These are phyloP conservation scores for Dovyalis caffra DNA, from an alignment of 345 rosid species.

Conservation along the genomic window DNA sequence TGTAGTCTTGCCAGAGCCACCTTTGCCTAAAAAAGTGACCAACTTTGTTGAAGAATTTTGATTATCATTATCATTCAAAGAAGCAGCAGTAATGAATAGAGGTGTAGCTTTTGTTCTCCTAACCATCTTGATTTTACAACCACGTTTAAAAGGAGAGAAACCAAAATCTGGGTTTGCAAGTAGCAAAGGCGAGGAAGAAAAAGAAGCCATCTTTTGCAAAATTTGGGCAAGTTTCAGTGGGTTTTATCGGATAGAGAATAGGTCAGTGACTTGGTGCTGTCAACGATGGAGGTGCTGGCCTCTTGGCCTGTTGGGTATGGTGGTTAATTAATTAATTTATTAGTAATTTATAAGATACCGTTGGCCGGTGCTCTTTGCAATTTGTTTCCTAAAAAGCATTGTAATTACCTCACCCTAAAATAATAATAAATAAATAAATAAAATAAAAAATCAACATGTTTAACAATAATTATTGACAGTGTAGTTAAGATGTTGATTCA, in stretches of 20 bases:
- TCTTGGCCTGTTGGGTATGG: not conserved
- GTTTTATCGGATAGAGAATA: not conserved
- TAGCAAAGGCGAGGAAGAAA: conserved; percentile 29
- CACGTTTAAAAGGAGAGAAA: conserved; percentile 4
- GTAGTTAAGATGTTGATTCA: too few relatives aligned
- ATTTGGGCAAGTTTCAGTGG: not conserved
- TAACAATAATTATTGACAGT: too few relatives aligned
- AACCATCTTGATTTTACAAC: not conserved
- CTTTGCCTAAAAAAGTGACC: conserved; percentile 83
- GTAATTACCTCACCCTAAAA: too few relatives aligned
- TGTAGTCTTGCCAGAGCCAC: conserved; percentile 91
- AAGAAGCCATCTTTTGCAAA: conserved; percentile 29
- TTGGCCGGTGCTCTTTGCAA: too few relatives aligned
- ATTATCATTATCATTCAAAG: conserved; percentile 15
- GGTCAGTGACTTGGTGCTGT: not conserved
- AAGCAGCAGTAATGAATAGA: conserved; percentile 28
- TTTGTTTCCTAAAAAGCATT: too few relatives aligned
- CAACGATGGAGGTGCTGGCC: not conserved
- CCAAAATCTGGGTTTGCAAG: conserved; percentile 19
- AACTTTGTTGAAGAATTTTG: conserved; percentile 38
- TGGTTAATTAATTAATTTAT: too few relatives aligned
- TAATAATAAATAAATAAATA: too few relatives aligned
- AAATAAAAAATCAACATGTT: too few relatives aligned
- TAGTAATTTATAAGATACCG: too few relatives aligned
- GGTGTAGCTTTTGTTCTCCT: conserved; percentile 26